phyloP scores from a whole-genome alignment of 163 green algal genomes.

The Chloromonas sp. region DNA sequence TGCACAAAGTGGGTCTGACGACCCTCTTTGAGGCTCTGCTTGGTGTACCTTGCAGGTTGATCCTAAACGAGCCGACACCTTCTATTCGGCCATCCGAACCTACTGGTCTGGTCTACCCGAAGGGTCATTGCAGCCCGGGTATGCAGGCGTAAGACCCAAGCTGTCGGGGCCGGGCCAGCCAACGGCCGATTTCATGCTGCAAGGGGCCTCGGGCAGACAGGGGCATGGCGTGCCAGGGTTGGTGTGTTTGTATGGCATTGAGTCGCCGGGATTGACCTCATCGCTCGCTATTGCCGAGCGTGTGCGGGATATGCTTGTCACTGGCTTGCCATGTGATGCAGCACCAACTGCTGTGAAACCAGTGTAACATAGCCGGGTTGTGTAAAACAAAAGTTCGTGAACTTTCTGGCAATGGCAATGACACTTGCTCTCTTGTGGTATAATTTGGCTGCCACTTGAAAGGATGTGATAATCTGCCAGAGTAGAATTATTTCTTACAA shows the following conservation, averaged over 20 bases:
- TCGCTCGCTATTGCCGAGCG: slow-evolving; percentile 67
- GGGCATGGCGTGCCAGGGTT: slow-evolving; percentile 65
- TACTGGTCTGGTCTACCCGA: slow-evolving; percentile 70
- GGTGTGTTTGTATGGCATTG: slow-evolving; percentile 81
- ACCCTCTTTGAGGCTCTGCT: neutral
- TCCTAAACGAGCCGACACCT: slow-evolving; percentile 34
- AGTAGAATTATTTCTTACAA: too few species aligned
- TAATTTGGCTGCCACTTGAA: too few species aligned
- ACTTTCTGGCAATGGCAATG: too few species aligned
- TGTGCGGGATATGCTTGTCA: slow-evolving; percentile 12
- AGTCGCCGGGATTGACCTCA: slow-evolving; percentile 82
- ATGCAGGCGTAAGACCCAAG: slow-evolving; percentile 78
- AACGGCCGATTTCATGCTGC: slow-evolving; percentile 68
- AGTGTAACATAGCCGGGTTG: too few species aligned
- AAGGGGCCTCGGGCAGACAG: slow-evolving; percentile 1
- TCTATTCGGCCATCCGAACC: slow-evolving; percentile 59
- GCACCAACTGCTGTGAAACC: too few species aligned
- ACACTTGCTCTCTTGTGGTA: too few species aligned
- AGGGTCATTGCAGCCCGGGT: slow-evolving; percentile 47
- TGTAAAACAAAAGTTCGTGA: too few species aligned
- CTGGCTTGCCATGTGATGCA: too few species aligned
- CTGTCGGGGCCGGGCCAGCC: slow-evolving; percentile 43
- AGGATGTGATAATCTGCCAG: too few species aligned
- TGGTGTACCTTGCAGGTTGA: slow-evolving; percentile 35
- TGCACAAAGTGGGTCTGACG: too few species aligned